Conservation (phyloP, 2,329 filamentous ascomycete genomes). For the Xylaria sp. region DNA sequence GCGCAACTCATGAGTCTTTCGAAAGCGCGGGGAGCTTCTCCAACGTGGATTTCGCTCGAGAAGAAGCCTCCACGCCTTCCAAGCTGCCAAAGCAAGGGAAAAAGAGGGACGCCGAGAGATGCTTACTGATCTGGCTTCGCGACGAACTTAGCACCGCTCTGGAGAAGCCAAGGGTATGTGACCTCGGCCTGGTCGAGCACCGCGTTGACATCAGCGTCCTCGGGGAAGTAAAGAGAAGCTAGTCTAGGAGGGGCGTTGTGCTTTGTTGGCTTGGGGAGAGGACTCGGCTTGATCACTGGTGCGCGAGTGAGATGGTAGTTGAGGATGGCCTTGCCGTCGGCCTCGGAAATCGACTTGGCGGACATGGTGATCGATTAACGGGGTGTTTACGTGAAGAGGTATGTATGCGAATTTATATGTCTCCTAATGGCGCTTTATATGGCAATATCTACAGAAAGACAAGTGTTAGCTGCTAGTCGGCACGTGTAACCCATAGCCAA, state of each 20-base stretch:
- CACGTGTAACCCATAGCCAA: conserved; percentile 12
- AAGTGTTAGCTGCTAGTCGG: conserved; percentile 40
- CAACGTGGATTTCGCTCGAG: neutral
- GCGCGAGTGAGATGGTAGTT: conserved; percentile 99
- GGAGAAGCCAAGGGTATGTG: conserved; percentile 95
- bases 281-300: conserved; percentile 96
- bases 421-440: conserved; percentile 30
- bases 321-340: conserved; percentile 99
- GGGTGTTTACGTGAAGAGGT: conserved; percentile 43
- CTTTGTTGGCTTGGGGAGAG: conserved; percentile 82
- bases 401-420: conserved; percentile 44
- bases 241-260: conserved; percentile 95
- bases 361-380: conserved; percentile 71
- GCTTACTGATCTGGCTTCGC: conserved; percentile 90
- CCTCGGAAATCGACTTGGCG: conserved; percentile 97
- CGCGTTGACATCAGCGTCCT: conserved; percentile 82
- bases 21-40: neutral
- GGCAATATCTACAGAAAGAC: conserved; percentile 36
- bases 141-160: conserved; percentile 87
- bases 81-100: neutral
- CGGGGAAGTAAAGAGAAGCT: conserved; percentile 91
- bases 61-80: neutral
- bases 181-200: conserved; percentile 95
- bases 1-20: neutral
- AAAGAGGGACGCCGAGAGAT: neutral